Conservation (phyloP, 2,329 filamentous ascomycete genomes). For the Penicillium sp. region DNA sequence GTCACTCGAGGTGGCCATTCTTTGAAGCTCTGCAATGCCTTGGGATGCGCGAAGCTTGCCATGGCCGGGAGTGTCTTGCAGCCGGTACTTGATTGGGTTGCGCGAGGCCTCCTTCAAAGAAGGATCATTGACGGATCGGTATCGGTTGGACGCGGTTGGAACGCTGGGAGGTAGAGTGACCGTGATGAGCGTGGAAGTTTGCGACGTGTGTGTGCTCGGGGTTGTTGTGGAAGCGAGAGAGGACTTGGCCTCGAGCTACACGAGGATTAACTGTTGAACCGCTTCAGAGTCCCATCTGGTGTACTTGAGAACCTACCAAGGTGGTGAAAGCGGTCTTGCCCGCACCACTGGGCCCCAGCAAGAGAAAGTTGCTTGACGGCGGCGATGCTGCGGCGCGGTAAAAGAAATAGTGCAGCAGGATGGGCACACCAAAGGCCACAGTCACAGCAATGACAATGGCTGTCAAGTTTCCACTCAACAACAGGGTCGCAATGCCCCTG, state of each 20-base stretch:
- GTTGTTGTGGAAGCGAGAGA: conserved; percentile 28
- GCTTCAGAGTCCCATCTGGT: too few species aligned
- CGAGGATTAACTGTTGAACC: neutral
- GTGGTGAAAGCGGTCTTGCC: conserved; percentile 90
- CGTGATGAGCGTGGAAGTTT: conserved; percentile 52
- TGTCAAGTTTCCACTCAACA: conserved; percentile 39
- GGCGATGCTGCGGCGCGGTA: conserved; percentile 59
- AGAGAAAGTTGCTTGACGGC: conserved; percentile 65
- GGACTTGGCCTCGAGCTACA: conserved; percentile 44
- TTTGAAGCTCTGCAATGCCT: conserved; percentile 35
- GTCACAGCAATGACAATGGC: conserved; percentile 61
- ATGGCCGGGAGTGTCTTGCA: conserved; percentile 81
- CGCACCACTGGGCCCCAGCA: conserved; percentile 71
- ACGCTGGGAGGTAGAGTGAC: conserved; percentile 51
- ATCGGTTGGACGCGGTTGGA: conserved; percentile 53
- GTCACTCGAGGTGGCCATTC: conserved; percentile 29
- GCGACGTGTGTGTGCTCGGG: conserved; percentile 55
- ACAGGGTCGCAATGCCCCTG: conserved; percentile 34
- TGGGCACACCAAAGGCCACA: conserved; percentile 65
- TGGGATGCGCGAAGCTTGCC: conserved; percentile 75
- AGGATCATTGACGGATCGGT: conserved; percentile 60
- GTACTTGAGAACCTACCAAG: conserved; percentile 47
- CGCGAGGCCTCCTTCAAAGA: conserved; percentile 51
- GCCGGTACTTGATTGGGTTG: conserved; percentile 33
- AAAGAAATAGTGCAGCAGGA: conserved; percentile 71